phyloP scores from a whole-genome alignment of 2,329 filamentous ascomycete species.

The Huntiella abstrusa region DNA sequence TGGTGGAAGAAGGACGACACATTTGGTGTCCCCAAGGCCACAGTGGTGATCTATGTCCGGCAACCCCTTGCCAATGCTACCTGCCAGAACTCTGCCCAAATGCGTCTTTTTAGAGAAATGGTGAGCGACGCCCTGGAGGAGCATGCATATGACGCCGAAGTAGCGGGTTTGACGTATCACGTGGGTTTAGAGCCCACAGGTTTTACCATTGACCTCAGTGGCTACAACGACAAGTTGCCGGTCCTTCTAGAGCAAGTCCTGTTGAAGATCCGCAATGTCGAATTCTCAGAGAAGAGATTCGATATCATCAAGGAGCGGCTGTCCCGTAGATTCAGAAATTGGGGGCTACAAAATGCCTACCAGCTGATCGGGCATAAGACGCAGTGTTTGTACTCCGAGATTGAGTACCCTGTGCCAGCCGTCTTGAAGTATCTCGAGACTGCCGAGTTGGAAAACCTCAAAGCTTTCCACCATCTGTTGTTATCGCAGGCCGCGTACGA shows the following conservation, averaged over 20 bases:
- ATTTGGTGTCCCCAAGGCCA: slow-evolving; percentile 95
- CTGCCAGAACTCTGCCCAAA: slow-evolving; percentile 59
- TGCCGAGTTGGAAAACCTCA: slow-evolving; percentile 56
- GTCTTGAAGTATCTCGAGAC: slow-evolving; percentile 56
- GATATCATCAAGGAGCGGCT: slow-evolving; percentile 78
- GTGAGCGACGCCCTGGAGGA: slow-evolving; percentile 79
- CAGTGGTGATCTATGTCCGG: slow-evolving; percentile 60
- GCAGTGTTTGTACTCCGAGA: slow-evolving; percentile 59
- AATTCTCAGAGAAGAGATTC: slow-evolving; percentile 74
- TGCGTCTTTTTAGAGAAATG: slow-evolving; percentile 63
- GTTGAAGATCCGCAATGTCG: slow-evolving; percentile 62
- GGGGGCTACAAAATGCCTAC: slow-evolving; percentile 75
- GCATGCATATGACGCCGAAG: slow-evolving; percentile 88
- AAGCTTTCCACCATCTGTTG: slow-evolving; percentile 60
- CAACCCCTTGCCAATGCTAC: slow-evolving; percentile 65
- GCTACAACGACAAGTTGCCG: slow-evolving; percentile 91
- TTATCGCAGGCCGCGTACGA: slow-evolving; percentile 76
- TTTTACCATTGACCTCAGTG: slow-evolving; percentile 59
- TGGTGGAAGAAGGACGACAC: slow-evolving; percentile 99
- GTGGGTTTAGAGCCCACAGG: slow-evolving; percentile 56
- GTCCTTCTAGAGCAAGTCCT: slow-evolving; percentile 83
- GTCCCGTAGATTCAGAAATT: slow-evolving; percentile 61
- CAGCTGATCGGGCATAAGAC: slow-evolving; percentile 73
- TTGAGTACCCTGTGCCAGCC: slow-evolving; percentile 62
- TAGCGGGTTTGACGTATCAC: slow-evolving; percentile 72